Evolutionary conservation across 306 rosid genomes (phyloP), one percentile per base, ranked within the genome.

Genomic region (Quillaja saponaria): DNA sequence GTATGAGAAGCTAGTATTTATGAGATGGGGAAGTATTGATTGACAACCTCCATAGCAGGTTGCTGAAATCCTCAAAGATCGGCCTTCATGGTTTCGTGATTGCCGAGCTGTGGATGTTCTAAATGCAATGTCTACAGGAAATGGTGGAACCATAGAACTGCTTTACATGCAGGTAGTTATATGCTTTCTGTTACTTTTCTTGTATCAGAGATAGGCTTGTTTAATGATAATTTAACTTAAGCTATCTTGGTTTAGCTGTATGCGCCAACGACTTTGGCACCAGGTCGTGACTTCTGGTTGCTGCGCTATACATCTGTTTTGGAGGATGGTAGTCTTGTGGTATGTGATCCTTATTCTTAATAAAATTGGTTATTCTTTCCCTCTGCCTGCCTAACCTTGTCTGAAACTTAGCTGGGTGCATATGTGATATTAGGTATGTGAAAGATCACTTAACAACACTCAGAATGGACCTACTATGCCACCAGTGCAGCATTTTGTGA

Each of bases 301-400:
- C 78, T 92, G 80, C 96, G 97, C 77, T 92, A 89, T 80, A 92
- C 97, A 14, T 92, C 97, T 37, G 82, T 85, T 76, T 57, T 89
- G 85, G 97, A 92, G 78, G 99, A 92, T 42, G 97, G 97, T 44
- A 92, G 99, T 72, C 99, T 92, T 53, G 99, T 89, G 94, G 98
- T 88, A 82, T 19, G 91, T 53, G 15, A 10, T 48, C 18, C 18
- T 54, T 8, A 34, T 41, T 79, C 16, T 34, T 0, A 33, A 15
- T 34, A 16, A 44, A 11, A 46, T 17, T 57, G 9, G 11, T 55
- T 21, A 21, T 58, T 57, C 13, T 7, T 35, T 10, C 13, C 25
- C 34, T 49, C 14, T 31, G 14, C 21, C 20, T 34, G 11, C 45
- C 46, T 39, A 2, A 49, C 51, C n/a, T 12, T 52, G 44, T 11